phyloP scores from a whole-genome alignment of 2,329 filamentous ascomycete species.

The Fusarium domesticum region DNA sequence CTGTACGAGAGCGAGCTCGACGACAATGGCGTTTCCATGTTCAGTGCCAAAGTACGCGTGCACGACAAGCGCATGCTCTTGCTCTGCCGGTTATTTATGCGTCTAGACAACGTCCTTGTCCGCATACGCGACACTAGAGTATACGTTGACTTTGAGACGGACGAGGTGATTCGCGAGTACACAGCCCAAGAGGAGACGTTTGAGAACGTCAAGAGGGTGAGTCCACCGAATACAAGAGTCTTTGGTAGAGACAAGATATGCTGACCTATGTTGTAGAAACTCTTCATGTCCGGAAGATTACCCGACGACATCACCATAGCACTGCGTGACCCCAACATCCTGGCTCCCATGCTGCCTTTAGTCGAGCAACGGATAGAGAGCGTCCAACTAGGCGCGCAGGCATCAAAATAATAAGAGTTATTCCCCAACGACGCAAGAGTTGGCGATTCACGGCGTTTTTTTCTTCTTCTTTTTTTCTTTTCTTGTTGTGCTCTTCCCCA shows the following conservation, averaged over 20 bases:
- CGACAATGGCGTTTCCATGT: constrained; percentile 90
- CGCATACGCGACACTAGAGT: constrained; percentile 85
- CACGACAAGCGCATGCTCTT: constrained; percentile 87
- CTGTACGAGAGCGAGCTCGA: constrained; percentile 97
- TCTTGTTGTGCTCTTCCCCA: background rate
- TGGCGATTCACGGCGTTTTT: background rate
- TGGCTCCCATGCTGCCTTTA: constrained; percentile 66
- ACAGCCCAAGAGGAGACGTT: constrained; percentile 82
- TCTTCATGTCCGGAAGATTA: constrained; percentile 47
- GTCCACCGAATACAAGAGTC: constrained; percentile 21
- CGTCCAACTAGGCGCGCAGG: constrained; percentile 21
- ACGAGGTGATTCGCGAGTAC: constrained; percentile 84
- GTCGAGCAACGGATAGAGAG: constrained; percentile 66
- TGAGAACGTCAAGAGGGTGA: constrained; percentile 68
- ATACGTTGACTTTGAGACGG: constrained; percentile 81
- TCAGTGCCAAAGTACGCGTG: constrained; percentile 87
- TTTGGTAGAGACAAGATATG: background rate
- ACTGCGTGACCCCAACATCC: constrained; percentile 74
- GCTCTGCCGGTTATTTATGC: constrained; percentile 84
- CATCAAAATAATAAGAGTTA: background rate
- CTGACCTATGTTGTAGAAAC: constrained; percentile 36
- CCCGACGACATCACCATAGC: constrained; percentile 74
- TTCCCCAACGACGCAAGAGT: no score
- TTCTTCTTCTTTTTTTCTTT: background rate
- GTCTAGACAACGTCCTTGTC: constrained; percentile 85